A percentile compares a stretch with the other conserved stretches of the same genome.
Conservation (phyloP, 1,139 yeast species). For the Nakaseomyces glabratus region DNA sequence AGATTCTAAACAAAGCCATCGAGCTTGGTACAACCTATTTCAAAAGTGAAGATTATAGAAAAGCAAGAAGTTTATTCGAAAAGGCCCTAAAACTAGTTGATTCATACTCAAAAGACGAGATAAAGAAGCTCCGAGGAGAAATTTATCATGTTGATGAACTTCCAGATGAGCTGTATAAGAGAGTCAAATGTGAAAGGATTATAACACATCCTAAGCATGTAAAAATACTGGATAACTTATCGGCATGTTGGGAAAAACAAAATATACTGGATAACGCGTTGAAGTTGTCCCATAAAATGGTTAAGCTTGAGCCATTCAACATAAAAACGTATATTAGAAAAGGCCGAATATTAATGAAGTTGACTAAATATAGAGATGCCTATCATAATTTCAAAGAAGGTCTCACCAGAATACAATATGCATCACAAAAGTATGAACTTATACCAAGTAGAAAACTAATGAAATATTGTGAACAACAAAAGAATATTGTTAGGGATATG, state of each 20-base stretch:
- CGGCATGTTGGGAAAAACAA: conserved; percentile 52
- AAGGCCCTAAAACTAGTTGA: conserved; percentile 23
- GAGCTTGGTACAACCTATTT: conserved; percentile 26
- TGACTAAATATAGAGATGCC: conserved; percentile 36
- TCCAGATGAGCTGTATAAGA: conserved; percentile 8
- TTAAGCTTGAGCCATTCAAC: conserved; percentile 44
- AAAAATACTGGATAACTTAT: conserved; percentile 37
- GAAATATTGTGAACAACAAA: conserved; percentile 13
- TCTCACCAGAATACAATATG: conserved; percentile 24
- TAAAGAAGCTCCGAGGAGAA: conserved; percentile 13
- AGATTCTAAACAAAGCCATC: conserved; percentile 23
- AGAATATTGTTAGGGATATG: conserved; percentile 2
- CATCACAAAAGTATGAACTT: conserved; percentile 12
- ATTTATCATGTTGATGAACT: conserved; percentile 12
- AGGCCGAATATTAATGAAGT: conserved; percentile 37
- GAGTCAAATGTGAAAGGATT: conserved; percentile 10
- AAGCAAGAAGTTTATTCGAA: conserved; percentile 24
- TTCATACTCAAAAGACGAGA: conserved; percentile 18
- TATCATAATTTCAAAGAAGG: conserved; percentile 39
- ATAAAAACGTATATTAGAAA: conserved; percentile 52
- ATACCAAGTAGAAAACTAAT: conserved; percentile 19
- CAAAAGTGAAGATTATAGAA: conserved; percentile 19
- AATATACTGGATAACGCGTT: conserved; percentile 37
- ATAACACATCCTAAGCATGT: conserved; percentile 30
- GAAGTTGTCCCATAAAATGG: conserved; percentile 38